Conservation (phyloP, 495 filamentous ascomycete genomes). For the Penicillium daleae region DNA sequence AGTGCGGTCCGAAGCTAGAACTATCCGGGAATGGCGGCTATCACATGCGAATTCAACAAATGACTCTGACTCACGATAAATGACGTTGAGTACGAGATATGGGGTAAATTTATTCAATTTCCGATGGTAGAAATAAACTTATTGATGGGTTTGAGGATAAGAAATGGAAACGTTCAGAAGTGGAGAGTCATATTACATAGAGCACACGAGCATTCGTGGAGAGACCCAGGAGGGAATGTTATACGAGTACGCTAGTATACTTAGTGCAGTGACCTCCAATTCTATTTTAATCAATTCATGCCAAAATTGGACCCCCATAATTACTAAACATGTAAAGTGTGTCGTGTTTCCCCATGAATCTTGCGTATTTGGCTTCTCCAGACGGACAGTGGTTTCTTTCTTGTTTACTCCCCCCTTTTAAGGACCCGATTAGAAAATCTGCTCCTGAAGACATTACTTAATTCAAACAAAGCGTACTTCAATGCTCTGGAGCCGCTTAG, state of each 20-base stretch:
- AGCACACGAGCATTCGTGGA: too few species aligned
- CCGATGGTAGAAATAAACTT: not conserved
- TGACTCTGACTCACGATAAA: not conserved
- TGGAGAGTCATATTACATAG: too few species aligned
- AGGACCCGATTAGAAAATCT: too few species aligned
- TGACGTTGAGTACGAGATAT: not conserved
- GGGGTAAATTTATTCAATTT: not conserved
- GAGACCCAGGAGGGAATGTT: not conserved
- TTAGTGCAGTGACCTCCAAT: not conserved
- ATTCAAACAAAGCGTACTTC: too few species aligned
- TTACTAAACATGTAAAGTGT: too few species aligned
- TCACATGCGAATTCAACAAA: slow-evolving; percentile 10
- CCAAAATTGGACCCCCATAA: not conserved
- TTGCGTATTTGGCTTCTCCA: too few species aligned
- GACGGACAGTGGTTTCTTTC: too few species aligned
- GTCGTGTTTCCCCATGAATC: too few species aligned
- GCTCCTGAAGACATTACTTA: too few species aligned
- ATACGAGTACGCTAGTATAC: not conserved
- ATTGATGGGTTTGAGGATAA: not conserved
- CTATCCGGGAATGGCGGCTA: slow-evolving; percentile 3
- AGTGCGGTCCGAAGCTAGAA: not conserved
- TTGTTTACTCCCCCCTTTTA: too few species aligned
- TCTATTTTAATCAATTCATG: not conserved
- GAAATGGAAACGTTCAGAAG: too few species aligned
- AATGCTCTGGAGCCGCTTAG: too few species aligned